Conservation (phyloP, 768 basidiomycete species). For the Daedaleopsis sinensis region DNA sequence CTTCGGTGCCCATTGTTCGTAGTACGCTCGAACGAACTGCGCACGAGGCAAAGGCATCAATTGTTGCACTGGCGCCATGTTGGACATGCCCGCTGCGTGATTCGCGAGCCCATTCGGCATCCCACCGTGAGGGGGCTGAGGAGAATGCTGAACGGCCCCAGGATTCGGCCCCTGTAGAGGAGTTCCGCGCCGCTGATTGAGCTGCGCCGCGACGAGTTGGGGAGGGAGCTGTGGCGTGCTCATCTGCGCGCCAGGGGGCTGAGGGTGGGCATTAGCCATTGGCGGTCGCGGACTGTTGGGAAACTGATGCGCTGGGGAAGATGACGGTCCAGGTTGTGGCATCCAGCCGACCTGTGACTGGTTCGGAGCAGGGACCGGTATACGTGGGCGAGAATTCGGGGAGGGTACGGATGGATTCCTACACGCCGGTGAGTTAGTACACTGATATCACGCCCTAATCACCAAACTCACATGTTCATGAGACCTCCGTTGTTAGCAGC, state of each 20-base stretch:
- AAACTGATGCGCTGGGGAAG: slow-evolving; percentile 13
- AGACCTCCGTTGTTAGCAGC: neutral
- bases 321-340: slow-evolving; percentile 7
- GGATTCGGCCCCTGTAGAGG: slow-evolving; percentile 15
- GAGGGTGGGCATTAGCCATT: slow-evolving; percentile 3
- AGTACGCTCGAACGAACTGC: slow-evolving; percentile 56
- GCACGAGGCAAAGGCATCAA: slow-evolving; percentile 46
- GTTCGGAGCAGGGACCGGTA: slow-evolving; percentile 4
- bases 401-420: slow-evolving; percentile 13
- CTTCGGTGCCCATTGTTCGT: slow-evolving; percentile 48
- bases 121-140: slow-evolving; percentile 10
- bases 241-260: slow-evolving; percentile 11
- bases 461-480: slow-evolving; percentile 1
- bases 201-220: slow-evolving; percentile 11
- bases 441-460: neutral
- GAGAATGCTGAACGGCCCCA: neutral
- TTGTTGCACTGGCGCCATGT: neutral
- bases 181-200: slow-evolving; percentile 12
- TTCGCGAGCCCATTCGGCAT: slow-evolving; percentile 6
- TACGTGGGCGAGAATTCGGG: slow-evolving; percentile 12
- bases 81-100: neutral
- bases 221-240: slow-evolving; percentile 18
- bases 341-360: slow-evolving; percentile 2
- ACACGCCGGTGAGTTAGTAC: neutral
- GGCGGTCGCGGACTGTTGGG: slow-evolving; percentile 9